Evolutionary conservation across 495 filamentous ascomycete species (phyloP).

Genomic region (Penicillium alfredii): DNA sequence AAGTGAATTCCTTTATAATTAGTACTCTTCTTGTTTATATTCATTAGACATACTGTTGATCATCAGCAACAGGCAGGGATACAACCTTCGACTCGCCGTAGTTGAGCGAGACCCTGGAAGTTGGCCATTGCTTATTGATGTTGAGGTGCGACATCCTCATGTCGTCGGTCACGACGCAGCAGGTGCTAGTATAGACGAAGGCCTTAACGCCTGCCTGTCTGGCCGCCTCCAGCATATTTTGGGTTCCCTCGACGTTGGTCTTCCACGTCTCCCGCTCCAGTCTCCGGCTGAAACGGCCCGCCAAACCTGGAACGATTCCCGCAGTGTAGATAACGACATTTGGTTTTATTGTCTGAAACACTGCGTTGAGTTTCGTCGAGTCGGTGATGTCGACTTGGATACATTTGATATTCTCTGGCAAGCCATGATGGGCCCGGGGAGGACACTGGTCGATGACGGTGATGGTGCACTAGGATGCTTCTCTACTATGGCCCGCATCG

Average conservation of each 20-base stretch:
- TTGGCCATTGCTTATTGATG: constrained; percentile 49
- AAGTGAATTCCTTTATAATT: no score
- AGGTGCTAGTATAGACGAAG: constrained; percentile 55
- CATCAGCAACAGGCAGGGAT: constrained; percentile 1
- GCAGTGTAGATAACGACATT: constrained; percentile 44
- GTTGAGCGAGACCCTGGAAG: constrained; percentile 41
- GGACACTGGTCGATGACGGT: constrained; percentile 37
- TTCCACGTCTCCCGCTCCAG: constrained; percentile 33
- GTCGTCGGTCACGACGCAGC: constrained; percentile 52
- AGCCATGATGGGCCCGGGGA: constrained; percentile 25
- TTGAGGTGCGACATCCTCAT: constrained; percentile 45
- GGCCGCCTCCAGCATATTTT: constrained; percentile 50
- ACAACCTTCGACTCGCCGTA: constrained; percentile 57
- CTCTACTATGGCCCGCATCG: constrained; percentile 35
- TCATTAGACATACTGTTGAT: not conserved
- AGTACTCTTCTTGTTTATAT: constrained; percentile 2
- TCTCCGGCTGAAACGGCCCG: constrained; percentile 36
- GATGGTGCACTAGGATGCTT: constrained; percentile 40
- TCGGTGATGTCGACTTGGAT: constrained; percentile 37
- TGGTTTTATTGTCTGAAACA: constrained; percentile 28
- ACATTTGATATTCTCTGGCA: constrained; percentile 27
- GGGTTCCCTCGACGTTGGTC: constrained; percentile 55
- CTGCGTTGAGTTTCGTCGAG: constrained; percentile 20
- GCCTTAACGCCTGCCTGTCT: constrained; percentile 42
- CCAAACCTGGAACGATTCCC: constrained; percentile 38